Evolutionary conservation across 805 yeast species (phyloP).

Genomic region (Wickerhamiella lipophila): DNA sequence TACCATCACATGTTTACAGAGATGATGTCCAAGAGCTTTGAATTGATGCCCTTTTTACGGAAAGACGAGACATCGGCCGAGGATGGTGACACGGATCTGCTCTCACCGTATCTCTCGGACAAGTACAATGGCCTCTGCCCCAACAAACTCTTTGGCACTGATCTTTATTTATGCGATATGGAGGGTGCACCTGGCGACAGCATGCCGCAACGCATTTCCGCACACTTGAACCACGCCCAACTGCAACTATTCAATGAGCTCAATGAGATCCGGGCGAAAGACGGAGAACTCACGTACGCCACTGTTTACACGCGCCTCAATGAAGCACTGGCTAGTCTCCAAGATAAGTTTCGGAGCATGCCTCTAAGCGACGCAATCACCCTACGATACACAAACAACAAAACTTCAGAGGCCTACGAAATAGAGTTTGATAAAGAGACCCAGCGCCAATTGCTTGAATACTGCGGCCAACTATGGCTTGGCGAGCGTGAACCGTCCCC

Average conservation of each 20-base stretch:
- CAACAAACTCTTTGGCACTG: no score
- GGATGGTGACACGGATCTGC: neutral
- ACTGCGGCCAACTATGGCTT: slow-evolving; percentile 2
- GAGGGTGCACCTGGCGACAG: no score
- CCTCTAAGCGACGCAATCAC: neutral
- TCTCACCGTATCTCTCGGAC: neutral
- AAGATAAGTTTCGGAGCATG: neutral
- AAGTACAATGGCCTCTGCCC: no score
- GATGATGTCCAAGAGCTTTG: slow-evolving; percentile 9
- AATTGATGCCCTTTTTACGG: neutral
- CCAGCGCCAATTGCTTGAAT: neutral
- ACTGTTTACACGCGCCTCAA: no score
- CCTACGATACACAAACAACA: neutral
- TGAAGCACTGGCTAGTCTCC: neutral
- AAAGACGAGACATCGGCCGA: neutral
- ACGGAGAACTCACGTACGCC: no score
- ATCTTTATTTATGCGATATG: no score
- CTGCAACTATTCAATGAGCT: no score
- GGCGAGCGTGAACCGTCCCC: slow-evolving; percentile 8
- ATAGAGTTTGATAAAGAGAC: neutral
- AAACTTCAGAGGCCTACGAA: neutral
- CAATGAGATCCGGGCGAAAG: no score
- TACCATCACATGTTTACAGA: slow-evolving; percentile 21
- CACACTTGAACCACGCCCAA: no score
- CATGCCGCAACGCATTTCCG: no score